phyloP scores from a whole-genome alignment of 1,139 yeast genomes.

The Yamadazyma kanchanaburiensis region DNA sequence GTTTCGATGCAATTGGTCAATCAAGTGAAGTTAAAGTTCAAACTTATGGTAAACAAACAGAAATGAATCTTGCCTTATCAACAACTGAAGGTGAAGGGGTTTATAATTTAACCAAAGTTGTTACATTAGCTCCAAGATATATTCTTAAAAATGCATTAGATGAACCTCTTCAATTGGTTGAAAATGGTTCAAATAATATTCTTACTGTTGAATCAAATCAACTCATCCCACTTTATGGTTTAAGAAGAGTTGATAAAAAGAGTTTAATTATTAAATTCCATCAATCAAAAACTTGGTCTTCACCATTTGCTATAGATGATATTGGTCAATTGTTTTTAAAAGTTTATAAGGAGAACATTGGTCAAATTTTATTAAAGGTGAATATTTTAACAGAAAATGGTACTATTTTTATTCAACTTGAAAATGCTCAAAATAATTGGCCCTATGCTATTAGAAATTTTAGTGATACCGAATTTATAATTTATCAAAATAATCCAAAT shows the following conservation, averaged over 20 bases:
- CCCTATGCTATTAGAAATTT: constrained; percentile 90
- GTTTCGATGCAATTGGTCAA: constrained; percentile 91
- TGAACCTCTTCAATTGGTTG: constrained; percentile 60
- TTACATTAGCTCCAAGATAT: constrained; percentile 81
- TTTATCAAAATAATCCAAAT: constrained; percentile 84
- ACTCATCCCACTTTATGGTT: constrained; percentile 62
- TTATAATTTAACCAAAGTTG: constrained; percentile 72
- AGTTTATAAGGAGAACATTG: constrained; percentile 56
- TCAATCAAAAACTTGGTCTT: constrained; percentile 69
- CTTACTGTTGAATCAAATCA: constrained; percentile 45
- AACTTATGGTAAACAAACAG: constrained; percentile 56
- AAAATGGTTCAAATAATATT: constrained; percentile 58
- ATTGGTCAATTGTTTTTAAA: constrained; percentile 80
- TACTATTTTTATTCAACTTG: constrained; percentile 72
- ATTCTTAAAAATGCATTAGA: constrained; percentile 62
- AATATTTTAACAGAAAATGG: constrained; percentile 78
- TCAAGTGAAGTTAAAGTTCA: constrained; percentile 63
- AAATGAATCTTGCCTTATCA: constrained; percentile 71
- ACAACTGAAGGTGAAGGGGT: constrained; percentile 87
- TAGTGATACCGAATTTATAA: constrained; percentile 76
- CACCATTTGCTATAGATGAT: constrained; percentile 82
- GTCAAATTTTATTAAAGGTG: constrained; percentile 68
- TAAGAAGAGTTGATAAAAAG: constrained; percentile 48
- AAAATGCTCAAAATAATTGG: constrained; percentile 78
- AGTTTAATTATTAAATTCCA: constrained; percentile 63